Base-by-base conservation (phyloP, 306 rosid genomes). In the Boehmeria nivea region DNA sequence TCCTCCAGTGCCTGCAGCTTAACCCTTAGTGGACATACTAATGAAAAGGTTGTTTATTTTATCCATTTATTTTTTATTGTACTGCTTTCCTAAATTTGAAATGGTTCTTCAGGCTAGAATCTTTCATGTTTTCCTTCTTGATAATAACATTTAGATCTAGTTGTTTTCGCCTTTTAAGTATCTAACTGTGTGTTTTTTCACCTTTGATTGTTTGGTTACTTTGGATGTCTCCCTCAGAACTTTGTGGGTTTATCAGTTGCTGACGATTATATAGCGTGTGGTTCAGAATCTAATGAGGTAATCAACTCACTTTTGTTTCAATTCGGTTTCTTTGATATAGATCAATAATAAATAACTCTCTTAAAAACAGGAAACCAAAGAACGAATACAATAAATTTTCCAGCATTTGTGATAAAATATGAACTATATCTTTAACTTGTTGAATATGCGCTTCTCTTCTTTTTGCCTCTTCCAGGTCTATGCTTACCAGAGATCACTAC, bases 211-310 rank as follows among this genome's bases (percentile, higher is more conserved):
- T 67, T 68, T 76, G 51, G 60, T 67, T 14, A 45, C 78, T 51
- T 65, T 59, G 71, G 13, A 18, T 65, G 65, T 65, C 65, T 59
- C 43, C 71, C 64, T 61, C 95, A 93, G 99, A 93, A 93, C 68
- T 93, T 93, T 62, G 96, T 93, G 46, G 99, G 99, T 54, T 68
- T 93, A 34, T 81, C 99, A 0, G 79, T 83, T 64, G 72, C 81
- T 51, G 82, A 93, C 61, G 95, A 94, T 66, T 93, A 93, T 63
- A 82, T 93, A 46, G 80, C 96, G 8, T 93, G 99, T 46, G 99
- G 99, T 68, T 91, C 99, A 62, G 99, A 91, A 82, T 80, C 96
- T 54, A 91, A 91, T 55, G 95, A 91, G 94, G 96, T 91, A 84
- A 19, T 24, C 14, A 16, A 17, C 12, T 42, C 24, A 23, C n/a